Evolutionary conservation across 441 rosid species (phyloP), one percentile per base, ranked within the genome.

Genomic region (Gossypium trilobum): DNA sequence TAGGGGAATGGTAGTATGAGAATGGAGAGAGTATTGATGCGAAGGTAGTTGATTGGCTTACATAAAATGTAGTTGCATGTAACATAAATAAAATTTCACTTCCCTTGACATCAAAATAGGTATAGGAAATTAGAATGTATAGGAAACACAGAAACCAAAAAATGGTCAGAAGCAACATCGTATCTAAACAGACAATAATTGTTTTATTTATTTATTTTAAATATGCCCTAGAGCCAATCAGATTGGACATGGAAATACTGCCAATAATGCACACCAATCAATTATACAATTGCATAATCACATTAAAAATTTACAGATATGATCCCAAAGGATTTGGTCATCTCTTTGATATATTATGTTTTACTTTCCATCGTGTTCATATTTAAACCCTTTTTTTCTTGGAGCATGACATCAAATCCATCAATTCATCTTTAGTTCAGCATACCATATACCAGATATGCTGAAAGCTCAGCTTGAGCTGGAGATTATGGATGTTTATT

Each of bases 141-240:
- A 67, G 33, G 6, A 22, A 48, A 42, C 1, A 64, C 10, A 36
- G 33, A 20, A 64, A 64, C 54, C 3, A 7, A 64, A 1, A 20
- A 64, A 64, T 42, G 19, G 31, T 22, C 70, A 65, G 59, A 50
- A 67, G 71, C 57, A 48, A n/a, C 56, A 23, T 10, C 10, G 42
- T 2, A 25, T 6, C 57, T 29, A 5, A 6, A 48, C 42, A 48
- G 57, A 17, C 14, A 13, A 33, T n/a, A 48, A 48, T 48, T 23
- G 56, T 7, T 22, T 56, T 9, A 25, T 25, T 56, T 56, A 23
- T 4, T 27, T 3, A 27, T 27, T 27, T 27, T 27, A 27, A 56
- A 29, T 56, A 56, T 22, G 16, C 33, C 16, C 16, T 56, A 22
- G 61, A 56, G 61, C 31, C 61, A 11, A 56, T 56, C 7, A 10